Evolutionary conservation across 164 flowering plant species (phyloP).

Genomic region (Berberis vulgaris): DNA sequence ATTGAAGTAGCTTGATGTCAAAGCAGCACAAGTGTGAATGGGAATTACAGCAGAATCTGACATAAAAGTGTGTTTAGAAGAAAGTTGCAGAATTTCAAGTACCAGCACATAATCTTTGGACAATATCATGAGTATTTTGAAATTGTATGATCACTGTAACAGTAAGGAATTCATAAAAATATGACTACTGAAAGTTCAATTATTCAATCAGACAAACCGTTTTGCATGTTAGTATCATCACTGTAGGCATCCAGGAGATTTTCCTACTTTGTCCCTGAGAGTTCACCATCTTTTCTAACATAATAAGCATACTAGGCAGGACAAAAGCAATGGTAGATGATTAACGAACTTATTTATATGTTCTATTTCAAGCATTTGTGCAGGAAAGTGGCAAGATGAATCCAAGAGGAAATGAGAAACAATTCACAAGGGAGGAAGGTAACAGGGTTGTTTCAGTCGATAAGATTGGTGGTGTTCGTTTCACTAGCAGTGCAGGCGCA

Average conservation of each 20-base stretch:
- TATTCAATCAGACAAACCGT: neutral
- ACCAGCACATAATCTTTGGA: too few relatives aligned
- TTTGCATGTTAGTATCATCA: neutral
- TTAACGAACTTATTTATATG: neutral
- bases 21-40: too few relatives aligned
- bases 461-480: neutral
- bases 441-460: neutral
- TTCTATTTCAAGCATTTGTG: constrained; percentile 3
- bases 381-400: constrained; percentile 51
- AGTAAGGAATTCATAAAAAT: too few relatives aligned
- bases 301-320: neutral
- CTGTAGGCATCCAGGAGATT: neutral
- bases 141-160: too few relatives aligned
- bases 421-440: neutral
- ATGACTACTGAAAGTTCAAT: too few relatives aligned
- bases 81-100: too few relatives aligned
- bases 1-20: too few relatives aligned
- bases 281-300: neutral
- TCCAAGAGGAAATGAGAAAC: constrained; percentile 16
- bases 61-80: too few relatives aligned
- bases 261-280: neutral
- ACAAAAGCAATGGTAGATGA: neutral
- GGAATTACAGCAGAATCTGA: too few relatives aligned
- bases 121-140: too few relatives aligned
- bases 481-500: neutral